A percentile compares a stretch with the other conserved stretches of the same genome.
Evolutionary conservation across 345 rosid species (phyloP).

Genomic region (Angophora floribunda): DNA sequence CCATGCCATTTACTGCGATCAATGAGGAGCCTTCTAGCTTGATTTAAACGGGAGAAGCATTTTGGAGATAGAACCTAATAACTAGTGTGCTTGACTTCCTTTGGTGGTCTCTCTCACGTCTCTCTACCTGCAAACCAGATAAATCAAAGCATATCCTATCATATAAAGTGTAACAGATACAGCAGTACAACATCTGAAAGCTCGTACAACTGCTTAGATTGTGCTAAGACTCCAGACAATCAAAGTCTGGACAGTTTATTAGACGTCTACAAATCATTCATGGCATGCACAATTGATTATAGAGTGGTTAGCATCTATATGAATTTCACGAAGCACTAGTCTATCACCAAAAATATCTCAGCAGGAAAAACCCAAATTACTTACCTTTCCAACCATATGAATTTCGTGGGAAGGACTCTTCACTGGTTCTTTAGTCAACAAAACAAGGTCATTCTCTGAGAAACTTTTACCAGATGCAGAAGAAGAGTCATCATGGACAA

Average conservation of each 20-base stretch:
- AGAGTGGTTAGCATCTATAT: not conserved
- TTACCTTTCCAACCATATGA: conserved; percentile 92
- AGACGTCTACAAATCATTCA: not conserved
- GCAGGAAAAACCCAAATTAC: not conserved
- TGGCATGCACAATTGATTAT: not conserved
- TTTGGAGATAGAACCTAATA: conserved; percentile 78
- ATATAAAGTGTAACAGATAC: not conserved
- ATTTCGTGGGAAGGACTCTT: conserved; percentile 36
- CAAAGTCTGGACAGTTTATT: not conserved
- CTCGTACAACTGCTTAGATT: not conserved
- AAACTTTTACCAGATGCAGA: conserved; percentile 52
- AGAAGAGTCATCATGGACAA: conserved; percentile 68
- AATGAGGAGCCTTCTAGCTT: conserved; percentile 81
- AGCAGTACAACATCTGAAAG: not conserved
- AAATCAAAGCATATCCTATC: not conserved
- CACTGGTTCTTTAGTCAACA: conserved; percentile 76
- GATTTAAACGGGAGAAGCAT: conserved; percentile 68
- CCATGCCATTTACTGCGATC: conserved; percentile 99
- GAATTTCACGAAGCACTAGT: not conserved
- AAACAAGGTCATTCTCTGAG: conserved; percentile 81
- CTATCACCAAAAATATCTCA: not conserved
- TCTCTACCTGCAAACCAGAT: conserved; percentile 67
- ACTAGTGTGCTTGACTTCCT: conserved; percentile 61
- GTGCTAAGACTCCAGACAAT: not conserved
- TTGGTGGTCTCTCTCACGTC: conserved; percentile 82